phyloP scores from a whole-genome alignment of 306 rosid genomes.

The Castanea sativa region DNA sequence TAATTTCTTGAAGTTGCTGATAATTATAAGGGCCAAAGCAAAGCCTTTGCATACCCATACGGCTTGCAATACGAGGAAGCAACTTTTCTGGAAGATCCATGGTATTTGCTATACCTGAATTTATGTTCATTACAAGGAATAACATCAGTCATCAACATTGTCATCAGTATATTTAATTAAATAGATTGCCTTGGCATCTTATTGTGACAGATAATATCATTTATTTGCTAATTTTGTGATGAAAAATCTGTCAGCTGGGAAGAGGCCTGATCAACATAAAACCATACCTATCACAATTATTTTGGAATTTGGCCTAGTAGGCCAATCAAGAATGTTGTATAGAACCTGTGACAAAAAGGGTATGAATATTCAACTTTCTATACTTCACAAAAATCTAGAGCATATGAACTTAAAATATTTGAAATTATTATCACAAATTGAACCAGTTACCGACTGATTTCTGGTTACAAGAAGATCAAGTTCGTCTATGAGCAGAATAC shows the following conservation, averaged over 20 bases:
- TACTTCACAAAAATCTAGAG: background rate
- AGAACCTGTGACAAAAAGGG: slow-evolving; percentile 53
- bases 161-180: slow-evolving; percentile 10
- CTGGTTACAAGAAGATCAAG: slow-evolving; percentile 97
- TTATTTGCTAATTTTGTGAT: background rate
- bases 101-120: slow-evolving; percentile 93
- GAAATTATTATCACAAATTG: slow-evolving; percentile 14
- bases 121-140: slow-evolving; percentile 16
- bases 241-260: background rate
- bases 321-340: slow-evolving; percentile 98
- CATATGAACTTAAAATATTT: background rate
- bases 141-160: slow-evolving; percentile 19
- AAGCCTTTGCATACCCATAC: slow-evolving; percentile 95
- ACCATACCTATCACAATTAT: slow-evolving; percentile 80
- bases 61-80: slow-evolving; percentile 98
- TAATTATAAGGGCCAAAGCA: slow-evolving; percentile 93
- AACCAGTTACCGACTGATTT: slow-evolving; percentile 78
- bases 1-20: slow-evolving; percentile 94
- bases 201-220: background rate
- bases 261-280: background rate
- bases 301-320: slow-evolving; percentile 87
- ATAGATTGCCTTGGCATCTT: background rate
- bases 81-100: slow-evolving; percentile 99
- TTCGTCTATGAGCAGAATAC: slow-evolving; percentile 94
- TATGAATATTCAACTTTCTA: background rate